Conservation (phyloP, 805 yeast genomes). For the Starmera pachycereana region DNA sequence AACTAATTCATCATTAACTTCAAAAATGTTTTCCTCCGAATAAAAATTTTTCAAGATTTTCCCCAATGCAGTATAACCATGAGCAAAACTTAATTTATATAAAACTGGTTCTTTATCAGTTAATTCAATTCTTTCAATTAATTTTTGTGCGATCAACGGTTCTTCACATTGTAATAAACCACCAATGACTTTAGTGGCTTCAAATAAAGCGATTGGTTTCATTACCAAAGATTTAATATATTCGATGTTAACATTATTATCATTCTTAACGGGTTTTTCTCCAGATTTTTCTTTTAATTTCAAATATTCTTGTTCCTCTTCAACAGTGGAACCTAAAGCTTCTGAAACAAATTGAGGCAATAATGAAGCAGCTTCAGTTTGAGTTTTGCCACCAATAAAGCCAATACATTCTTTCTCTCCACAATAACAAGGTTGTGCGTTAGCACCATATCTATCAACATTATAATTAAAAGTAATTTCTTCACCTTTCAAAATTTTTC, state of each 20-base stretch:
- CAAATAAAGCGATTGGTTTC: slow-evolving; percentile 36
- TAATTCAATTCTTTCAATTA: slow-evolving; percentile 56
- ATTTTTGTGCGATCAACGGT: slow-evolving; percentile 45
- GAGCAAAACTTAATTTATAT: slow-evolving; percentile 58
- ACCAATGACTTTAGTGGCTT: slow-evolving; percentile 72
- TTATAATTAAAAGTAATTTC: slow-evolving; percentile 80
- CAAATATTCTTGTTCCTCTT: slow-evolving; percentile 64
- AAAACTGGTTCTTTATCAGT: slow-evolving; percentile 43
- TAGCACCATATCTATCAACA: slow-evolving; percentile 94
- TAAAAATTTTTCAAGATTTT: slow-evolving; percentile 36
- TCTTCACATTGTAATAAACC: slow-evolving; percentile 74
- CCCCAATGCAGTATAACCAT: slow-evolving; percentile 76
- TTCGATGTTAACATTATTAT: slow-evolving; percentile 49
- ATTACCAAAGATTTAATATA: slow-evolving; percentile 53
- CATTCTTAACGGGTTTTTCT: slow-evolving; percentile 38
- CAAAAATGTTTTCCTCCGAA: slow-evolving; percentile 13
- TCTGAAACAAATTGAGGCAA: slow-evolving; percentile 78
- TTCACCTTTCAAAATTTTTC: slow-evolving; percentile 65
- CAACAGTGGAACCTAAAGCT: slow-evolving; percentile 68
- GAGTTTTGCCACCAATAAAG: slow-evolving; percentile 93
- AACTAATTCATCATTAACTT: slow-evolving; percentile 31
- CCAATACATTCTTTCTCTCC: slow-evolving; percentile 91
- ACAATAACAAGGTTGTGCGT: slow-evolving; percentile 89
- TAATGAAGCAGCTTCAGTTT: slow-evolving; percentile 80
- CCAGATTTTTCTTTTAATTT: slow-evolving; percentile 43